phyloP scores from a whole-genome alignment of 805 yeast species.

The Cyberlindnera sargentensis region DNA sequence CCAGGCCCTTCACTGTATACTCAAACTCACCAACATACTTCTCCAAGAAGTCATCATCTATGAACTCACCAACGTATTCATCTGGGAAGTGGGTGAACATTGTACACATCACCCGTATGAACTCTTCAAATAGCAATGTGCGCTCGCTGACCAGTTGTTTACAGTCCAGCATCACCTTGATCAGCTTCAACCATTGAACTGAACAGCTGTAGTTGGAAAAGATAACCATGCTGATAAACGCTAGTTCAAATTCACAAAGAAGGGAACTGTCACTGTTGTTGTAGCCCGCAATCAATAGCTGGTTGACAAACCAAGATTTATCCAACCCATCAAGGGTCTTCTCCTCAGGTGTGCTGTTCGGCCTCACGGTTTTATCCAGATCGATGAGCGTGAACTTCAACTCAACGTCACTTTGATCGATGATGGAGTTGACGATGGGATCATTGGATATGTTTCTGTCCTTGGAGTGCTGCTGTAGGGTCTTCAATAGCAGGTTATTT shows the following conservation, averaged over 20 bases:
- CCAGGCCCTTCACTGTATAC: constrained; percentile 20
- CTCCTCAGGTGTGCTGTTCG: constrained; percentile 30
- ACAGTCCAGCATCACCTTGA: constrained; percentile 36
- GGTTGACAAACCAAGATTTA: constrained; percentile 49
- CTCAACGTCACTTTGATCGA: constrained; percentile 29
- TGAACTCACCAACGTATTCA: constrained; percentile 35
- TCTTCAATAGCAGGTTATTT: constrained; percentile 31
- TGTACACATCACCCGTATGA: constrained; percentile 25
- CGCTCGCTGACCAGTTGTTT: constrained; percentile 22
- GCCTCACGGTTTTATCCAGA: constrained; percentile 31
- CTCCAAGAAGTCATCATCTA: constrained; percentile 15
- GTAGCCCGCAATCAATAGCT: constrained; percentile 24
- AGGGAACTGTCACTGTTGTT: constrained; percentile 26
- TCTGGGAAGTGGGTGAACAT: constrained; percentile 37
- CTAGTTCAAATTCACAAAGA: constrained; percentile 48
- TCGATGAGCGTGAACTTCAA: constrained; percentile 38
- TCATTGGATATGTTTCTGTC: constrained; percentile 23
- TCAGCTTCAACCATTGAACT: constrained; percentile 53
- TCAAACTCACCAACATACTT: constrained; percentile 18
- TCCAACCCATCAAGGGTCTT: constrained; percentile 50
- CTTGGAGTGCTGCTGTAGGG: constrained; percentile 27
- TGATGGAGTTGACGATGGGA: constrained; percentile 25
- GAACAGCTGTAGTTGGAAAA: constrained; percentile 60
- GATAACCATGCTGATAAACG: constrained; percentile 40
- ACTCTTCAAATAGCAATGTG: constrained; percentile 23